These are phyloP conservation scores for Bipolaris oryzae DNA, from an alignment of 2,329 filamentous ascomycete genomes.

Conservation along the genomic window DNA sequence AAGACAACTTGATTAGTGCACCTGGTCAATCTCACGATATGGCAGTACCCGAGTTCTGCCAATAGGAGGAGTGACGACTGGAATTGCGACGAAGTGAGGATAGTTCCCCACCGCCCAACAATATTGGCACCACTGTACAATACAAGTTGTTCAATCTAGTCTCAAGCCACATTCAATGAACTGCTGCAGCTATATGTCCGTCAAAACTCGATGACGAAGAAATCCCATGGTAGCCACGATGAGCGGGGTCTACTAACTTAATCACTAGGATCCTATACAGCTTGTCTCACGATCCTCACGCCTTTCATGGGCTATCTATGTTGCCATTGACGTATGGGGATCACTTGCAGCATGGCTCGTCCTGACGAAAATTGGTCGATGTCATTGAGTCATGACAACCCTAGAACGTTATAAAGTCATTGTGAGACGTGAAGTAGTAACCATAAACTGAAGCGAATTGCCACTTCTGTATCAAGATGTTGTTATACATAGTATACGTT, in stretches of 20 bases:
- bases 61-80: not conserved
- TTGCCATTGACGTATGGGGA: not conserved
- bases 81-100: not conserved
- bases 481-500: not conserved
- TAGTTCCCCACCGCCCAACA: not conserved
- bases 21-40: not conserved
- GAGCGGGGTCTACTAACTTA: not conserved
- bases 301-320: not conserved
- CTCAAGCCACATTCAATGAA: not conserved
- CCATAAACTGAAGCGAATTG: not conserved
- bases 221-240: not conserved
- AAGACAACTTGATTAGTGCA: too few relatives aligned
- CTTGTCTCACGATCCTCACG: not conserved
- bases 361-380: not conserved
- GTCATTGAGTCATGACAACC: not conserved
- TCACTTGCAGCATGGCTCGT: not conserved
- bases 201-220: too few relatives aligned
- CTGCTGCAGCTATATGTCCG: not conserved
- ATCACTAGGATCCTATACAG: not conserved
- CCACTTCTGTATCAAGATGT: conserved; percentile 1
- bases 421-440: too few relatives aligned
- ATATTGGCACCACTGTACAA: not conserved
- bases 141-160: not conserved
- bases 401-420: not conserved
- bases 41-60: not conserved